Conservation (phyloP, 306 rosid species). For the Sesbania bispinosa region DNA sequence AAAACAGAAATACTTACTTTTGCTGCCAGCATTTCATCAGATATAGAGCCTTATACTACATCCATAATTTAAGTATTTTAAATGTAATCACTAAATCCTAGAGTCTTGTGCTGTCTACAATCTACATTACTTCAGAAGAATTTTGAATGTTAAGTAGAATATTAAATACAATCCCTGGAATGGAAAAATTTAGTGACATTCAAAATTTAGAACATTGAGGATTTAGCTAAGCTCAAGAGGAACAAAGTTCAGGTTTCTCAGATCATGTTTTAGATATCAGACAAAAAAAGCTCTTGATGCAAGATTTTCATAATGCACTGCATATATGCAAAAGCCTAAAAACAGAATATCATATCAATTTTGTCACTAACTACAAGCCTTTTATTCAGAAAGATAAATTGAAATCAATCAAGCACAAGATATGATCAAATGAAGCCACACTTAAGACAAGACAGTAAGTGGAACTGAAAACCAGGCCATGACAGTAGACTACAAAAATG, state of each 20-base stretch:
- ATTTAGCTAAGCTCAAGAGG: constrained; percentile 15
- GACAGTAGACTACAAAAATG: constrained; percentile 12
- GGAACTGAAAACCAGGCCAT: neutral
- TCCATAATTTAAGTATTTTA: neutral
- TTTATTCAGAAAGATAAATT: neutral
- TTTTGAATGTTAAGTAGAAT: neutral
- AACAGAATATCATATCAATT: neutral
- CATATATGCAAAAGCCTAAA: neutral
- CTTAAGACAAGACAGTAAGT: neutral
- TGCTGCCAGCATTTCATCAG: constrained; percentile 12
- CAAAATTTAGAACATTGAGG: neutral
- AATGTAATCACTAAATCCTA: neutral
- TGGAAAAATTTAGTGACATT: neutral
- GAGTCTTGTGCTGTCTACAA: neutral
- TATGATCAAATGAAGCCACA: constrained; percentile 3
- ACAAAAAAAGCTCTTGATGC: neutral
- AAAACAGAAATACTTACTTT: neutral
- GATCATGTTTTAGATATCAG: constrained; percentile 6
- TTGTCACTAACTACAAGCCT: neutral
- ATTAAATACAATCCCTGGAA: neutral
- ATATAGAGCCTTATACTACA: neutral
- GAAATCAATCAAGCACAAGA: neutral
- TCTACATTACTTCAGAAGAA: constrained; percentile 8
- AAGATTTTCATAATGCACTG: neutral
- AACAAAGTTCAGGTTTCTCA: constrained; percentile 17